phyloP scores from a whole-genome alignment of 2,329 filamentous ascomycete genomes.

The Thielaviopsis ethacetica region DNA sequence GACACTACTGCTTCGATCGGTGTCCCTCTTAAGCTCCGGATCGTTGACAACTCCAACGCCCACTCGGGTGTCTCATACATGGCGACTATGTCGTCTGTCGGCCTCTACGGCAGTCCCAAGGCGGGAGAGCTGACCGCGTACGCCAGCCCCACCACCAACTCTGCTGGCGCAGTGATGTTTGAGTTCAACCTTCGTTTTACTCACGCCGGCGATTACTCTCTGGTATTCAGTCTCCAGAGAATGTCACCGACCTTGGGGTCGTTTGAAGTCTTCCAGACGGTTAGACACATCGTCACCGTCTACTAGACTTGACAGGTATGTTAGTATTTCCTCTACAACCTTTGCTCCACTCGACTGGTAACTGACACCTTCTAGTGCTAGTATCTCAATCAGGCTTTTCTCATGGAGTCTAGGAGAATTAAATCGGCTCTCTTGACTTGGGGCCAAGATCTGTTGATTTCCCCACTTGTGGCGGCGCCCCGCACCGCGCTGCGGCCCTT shows the following conservation, averaged over 20 bases:
- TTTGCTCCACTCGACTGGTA: not conserved
- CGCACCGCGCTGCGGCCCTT: not conserved
- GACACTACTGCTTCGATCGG: not conserved
- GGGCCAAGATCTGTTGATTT: not conserved
- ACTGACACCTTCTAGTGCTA: no score
- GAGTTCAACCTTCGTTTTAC: not conserved
- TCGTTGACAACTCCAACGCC: not conserved
- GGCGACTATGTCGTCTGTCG: not conserved
- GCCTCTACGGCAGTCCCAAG: not conserved
- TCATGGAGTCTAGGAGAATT: no score
- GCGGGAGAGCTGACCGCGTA: not conserved
- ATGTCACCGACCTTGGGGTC: not conserved
- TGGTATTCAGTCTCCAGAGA: not conserved
- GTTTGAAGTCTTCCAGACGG: not conserved
- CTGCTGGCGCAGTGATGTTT: not conserved
- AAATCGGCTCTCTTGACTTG: no score
- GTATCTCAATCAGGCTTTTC: no score
- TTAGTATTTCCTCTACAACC: not conserved
- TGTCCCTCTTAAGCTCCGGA: not conserved
- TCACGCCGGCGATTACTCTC: not conserved
- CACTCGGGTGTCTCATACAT: not conserved
- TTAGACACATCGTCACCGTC: not conserved
- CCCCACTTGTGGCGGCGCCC: not conserved
- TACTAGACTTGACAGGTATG: not conserved
- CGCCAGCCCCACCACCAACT: not conserved